Evolutionary conservation across 441 rosid genomes (phyloP).

Genomic region (Iberis amara): DNA sequence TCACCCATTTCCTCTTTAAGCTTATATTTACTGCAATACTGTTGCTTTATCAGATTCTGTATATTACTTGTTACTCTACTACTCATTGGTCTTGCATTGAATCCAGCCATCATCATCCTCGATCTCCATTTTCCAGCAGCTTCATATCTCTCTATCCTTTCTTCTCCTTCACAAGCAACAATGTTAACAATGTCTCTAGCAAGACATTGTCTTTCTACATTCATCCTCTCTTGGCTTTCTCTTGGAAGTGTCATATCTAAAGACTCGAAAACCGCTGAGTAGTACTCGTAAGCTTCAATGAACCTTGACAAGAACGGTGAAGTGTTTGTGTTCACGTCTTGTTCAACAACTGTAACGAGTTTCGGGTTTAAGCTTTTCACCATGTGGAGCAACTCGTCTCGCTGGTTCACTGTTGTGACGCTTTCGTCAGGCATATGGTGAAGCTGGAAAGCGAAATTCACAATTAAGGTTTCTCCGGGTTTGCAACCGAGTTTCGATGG

Average conservation of each 20-base stretch:
- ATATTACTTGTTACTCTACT: slow-evolving; percentile 43
- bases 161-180: slow-evolving; percentile 96
- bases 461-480: slow-evolving; percentile 69
- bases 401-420: slow-evolving; percentile 77
- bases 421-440: slow-evolving; percentile 99
- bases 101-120: slow-evolving; percentile 95
- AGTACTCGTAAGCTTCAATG: slow-evolving; percentile 78
- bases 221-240: slow-evolving; percentile 93
- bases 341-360: slow-evolving; percentile 90
- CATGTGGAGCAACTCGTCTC: slow-evolving; percentile 91
- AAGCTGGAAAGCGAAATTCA: slow-evolving; percentile 92
- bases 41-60: slow-evolving; percentile 44
- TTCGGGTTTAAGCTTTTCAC: slow-evolving; percentile 82
- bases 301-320: slow-evolving; percentile 81
- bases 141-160: slow-evolving; percentile 85
- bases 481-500: slow-evolving; percentile 60
- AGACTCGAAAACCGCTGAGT: slow-evolving; percentile 88
- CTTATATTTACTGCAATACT: slow-evolving; percentile 63
- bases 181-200: slow-evolving; percentile 95
- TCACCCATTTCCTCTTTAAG: slow-evolving; percentile 62
- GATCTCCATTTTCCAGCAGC: slow-evolving; percentile 97
- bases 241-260: slow-evolving; percentile 87
- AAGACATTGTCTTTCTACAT: slow-evolving; percentile 89
- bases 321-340: slow-evolving; percentile 89
- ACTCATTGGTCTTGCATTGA: slow-evolving; percentile 56